Percentiles rank a stretch among this genome's conserved stretches.
Evolutionary conservation across 2,329 filamentous ascomycete species (phyloP).

Genomic region (Alternaria sp.): DNA sequence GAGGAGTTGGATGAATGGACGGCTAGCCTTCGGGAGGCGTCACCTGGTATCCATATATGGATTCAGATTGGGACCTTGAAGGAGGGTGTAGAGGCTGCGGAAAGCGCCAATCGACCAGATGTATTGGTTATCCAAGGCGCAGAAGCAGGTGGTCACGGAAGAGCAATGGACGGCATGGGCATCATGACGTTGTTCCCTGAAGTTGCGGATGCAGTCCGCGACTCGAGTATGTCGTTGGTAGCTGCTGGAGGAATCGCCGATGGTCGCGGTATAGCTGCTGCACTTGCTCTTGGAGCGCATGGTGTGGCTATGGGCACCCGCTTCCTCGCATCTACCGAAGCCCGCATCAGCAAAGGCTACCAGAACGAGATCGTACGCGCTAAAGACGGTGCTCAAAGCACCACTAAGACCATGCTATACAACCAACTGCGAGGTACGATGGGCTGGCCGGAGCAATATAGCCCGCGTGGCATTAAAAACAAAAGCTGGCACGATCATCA

Average conservation of each 20-base stretch:
- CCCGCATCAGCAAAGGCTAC: slow-evolving; percentile 56
- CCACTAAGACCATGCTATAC: slow-evolving; percentile 58
- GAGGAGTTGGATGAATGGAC: slow-evolving; percentile 48
- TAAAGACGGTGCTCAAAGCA: slow-evolving; percentile 58
- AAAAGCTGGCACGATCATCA: slow-evolving; percentile 56
- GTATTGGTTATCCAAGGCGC: slow-evolving; percentile 67
- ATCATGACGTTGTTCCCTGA: slow-evolving; percentile 66
- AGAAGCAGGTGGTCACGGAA: slow-evolving; percentile 70
- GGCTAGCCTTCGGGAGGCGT: slow-evolving; percentile 39
- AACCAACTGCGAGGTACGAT: slow-evolving; percentile 62
- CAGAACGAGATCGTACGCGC: slow-evolving; percentile 55
- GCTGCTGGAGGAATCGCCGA: slow-evolving; percentile 68
- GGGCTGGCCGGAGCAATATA: slow-evolving; percentile 65
- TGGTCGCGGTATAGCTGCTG: slow-evolving; percentile 64
- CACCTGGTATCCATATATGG: slow-evolving; percentile 59
- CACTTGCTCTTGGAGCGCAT: slow-evolving; percentile 60
- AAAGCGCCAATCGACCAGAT: slow-evolving; percentile 58
- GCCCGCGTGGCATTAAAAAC: slow-evolving; percentile 65
- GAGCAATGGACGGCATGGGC: slow-evolving; percentile 53
- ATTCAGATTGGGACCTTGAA: slow-evolving; percentile 68
- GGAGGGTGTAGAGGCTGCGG: slow-evolving; percentile 61
- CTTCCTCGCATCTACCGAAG: slow-evolving; percentile 63
- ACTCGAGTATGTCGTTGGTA: slow-evolving; percentile 50
- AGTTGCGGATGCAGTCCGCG: slow-evolving; percentile 53
- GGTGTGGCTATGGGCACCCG: slow-evolving; percentile 69